Conservation (phyloP, 495 filamentous ascomycete species). For the Neurospora discreta region DNA sequence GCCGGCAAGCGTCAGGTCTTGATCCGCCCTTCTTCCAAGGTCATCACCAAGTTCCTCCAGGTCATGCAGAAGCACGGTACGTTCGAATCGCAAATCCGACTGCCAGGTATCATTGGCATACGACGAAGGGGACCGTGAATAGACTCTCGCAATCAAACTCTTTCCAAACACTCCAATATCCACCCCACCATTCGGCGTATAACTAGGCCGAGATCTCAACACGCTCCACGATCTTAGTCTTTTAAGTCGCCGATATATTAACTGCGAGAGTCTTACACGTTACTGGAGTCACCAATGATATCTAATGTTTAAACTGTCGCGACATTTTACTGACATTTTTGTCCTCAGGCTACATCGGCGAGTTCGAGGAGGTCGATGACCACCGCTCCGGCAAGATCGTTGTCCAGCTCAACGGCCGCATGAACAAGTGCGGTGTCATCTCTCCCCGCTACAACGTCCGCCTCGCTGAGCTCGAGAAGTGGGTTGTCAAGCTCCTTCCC, state of each 20-base stretch:
- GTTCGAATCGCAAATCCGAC: slow-evolving; percentile 39
- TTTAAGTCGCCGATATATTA: slow-evolving; percentile 99
- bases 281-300: slow-evolving; percentile 60
- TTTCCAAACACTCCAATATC: background rate
- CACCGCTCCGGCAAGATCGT: slow-evolving; percentile 98
- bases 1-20: slow-evolving; percentile 95
- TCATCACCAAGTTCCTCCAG: slow-evolving; percentile 96
- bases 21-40: slow-evolving; percentile 93
- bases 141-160: slow-evolving; percentile 11
- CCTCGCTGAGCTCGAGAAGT: slow-evolving; percentile 94
- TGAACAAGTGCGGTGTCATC: slow-evolving; percentile 99
- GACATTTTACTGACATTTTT: slow-evolving; percentile 55
- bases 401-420: slow-evolving; percentile 88
- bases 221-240: slow-evolving; percentile 75
- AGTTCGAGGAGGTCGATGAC: slow-evolving; percentile 99
- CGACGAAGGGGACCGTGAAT: background rate
- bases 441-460: slow-evolving; percentile 97
- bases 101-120: background rate
- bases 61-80: slow-evolving; percentile 99
- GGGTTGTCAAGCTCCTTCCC: slow-evolving; percentile 95
- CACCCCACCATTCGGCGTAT: slow-evolving; percentile 63
- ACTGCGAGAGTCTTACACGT: slow-evolving; percentile 84
- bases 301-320: slow-evolving; percentile 84
- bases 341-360: slow-evolving; percentile 87
- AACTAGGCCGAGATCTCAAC: slow-evolving; percentile 92